Base-by-base conservation (phyloP, 768 basidiomycete genomes). In the Kwoniella shandongensis region DNA sequence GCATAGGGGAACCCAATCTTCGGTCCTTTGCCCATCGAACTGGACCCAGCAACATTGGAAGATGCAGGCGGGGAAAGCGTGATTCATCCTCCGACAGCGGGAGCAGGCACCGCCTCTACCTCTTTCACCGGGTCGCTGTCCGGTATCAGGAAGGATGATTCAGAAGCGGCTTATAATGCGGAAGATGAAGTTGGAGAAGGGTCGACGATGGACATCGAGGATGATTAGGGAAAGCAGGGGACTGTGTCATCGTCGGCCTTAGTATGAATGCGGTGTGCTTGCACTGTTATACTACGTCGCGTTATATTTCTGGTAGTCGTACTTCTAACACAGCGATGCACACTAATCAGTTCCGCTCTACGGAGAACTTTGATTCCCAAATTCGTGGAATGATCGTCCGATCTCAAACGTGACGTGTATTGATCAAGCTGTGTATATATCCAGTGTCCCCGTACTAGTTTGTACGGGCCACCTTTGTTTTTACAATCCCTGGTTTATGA, bases 171-270 rank as follows among this genome's bases (percentile, higher is more conserved):
- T 13, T 27, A 46, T 18, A 32, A 40, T 18, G 48, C n/a, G 32
- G 63, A 51, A 17, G 54, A 46, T n/a, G 63, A 61, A 40, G 53
- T 38, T 2, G 59, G 42, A 2, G 63, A 59, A 44, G 63, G 54
- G 40, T 56, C 44, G 44, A 65, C 63, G 47, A 65, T 65, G 64
- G 64, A 65, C n/a, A 65, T 65, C 51, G 64, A 65, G 46, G 64
- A 65, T 36, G 64, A 65, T 50, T 65, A 54, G 44, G 44, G 27
- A 18, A 22, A 32, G 32, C 13, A 6, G 13, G n/a, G n/a, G n/a
- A n/a, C n/a, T n/a, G n/a, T n/a, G n/a, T n/a, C n/a, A n/a, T n/a
- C n/a, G n/a, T n/a, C n/a, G n/a, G n/a, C n/a, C n/a, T n/a, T n/a
- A n/a, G n/a, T n/a, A 12, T 41, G 32, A 8, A 8, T 18, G 41